Evolutionary conservation across 2,329 filamentous ascomycete species (phyloP), one percentile per base, ranked within the genome.

Genomic region (Ascosphaera apis): DNA sequence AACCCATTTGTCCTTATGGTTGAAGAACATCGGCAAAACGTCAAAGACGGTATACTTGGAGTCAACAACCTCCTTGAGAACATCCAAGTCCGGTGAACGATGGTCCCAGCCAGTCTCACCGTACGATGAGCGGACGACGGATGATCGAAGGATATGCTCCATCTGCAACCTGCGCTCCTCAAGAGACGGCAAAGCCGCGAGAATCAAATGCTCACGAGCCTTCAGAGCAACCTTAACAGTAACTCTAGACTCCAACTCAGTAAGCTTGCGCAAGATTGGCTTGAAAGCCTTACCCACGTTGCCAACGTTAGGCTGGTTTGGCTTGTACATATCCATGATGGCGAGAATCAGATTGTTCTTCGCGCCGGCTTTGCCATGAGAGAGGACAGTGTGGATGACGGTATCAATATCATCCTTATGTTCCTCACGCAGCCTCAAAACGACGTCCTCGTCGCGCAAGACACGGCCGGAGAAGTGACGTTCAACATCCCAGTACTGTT

Each of bases 1-100:
- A 19, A 98, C 86, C 81, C 83, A 95, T 9, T 82, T 76, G 51
- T 98, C 88, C 31, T 80, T 71, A 57, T 98, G 83, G 23, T 75
- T 79, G 52, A 98, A 98, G 71, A 98, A 98, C 39, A 82, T 74
- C 5, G 86, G 79, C 44, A 98, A 60, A 13, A 98, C 88, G 52
- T 98, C 88, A 47, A 93, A 92, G 43, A 98, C 88, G 31, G 86
- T 95, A 63, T 91, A 95, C 62, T 91, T 91, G 37, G 88, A 95
- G 57, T 98, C 88, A 36, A 98, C 82, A 21, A 98, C 84, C 57
- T 98, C 88, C 65, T 92, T 92, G 60, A 98, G 76, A 43, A 91
- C 66, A 15, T 91, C 78, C 37, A 91, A 63, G 57, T 77, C 81
- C 34, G 88, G 88, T 57, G 93, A 80, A 45, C 88, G 70, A 61